Evolutionary conservation across 257 asterid species (phyloP).

Genomic region (Agastache rugosa): DNA sequence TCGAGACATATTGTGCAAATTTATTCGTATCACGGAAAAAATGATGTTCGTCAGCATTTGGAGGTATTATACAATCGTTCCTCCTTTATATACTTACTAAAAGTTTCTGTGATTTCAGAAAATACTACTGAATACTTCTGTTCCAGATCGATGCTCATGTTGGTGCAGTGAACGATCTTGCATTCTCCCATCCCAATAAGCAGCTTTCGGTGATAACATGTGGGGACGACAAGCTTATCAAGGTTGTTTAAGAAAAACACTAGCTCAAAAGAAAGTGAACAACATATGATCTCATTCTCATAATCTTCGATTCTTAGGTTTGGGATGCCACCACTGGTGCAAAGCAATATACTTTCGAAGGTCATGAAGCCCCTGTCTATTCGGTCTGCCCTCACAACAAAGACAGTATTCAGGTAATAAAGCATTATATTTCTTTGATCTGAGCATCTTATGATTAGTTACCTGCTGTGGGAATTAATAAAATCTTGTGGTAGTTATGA

Average conservation of each 20-base stretch:
- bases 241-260: conserved; percentile 42
- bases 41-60: conserved; percentile 81
- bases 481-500: conserved; percentile 26
- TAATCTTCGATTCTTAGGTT: conserved; percentile 54
- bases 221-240: conserved; percentile 68
- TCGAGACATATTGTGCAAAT: conserved; percentile 86
- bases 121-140: conserved; percentile 24
- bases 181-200: conserved; percentile 85
- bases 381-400: conserved; percentile 95
- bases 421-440: conserved; percentile 18
- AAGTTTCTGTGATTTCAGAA: conserved; percentile 20
- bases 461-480: neutral
- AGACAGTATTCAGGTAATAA: conserved; percentile 82
- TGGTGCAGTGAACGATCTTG: conserved; percentile 94
- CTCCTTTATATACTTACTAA: neutral
- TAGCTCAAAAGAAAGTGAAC: conserved; percentile 29
- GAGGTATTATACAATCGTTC: conserved; percentile 57
- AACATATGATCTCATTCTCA: conserved; percentile 29
- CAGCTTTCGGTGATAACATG: conserved; percentile 91
- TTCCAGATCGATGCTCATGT: conserved; percentile 90
- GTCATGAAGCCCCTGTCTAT: conserved; percentile 95
- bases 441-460: conserved; percentile 16
- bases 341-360: conserved; percentile 77
- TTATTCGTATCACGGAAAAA: conserved; percentile 75
- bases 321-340: conserved; percentile 90